Percentiles rank a stretch among this genome's conserved stretches.
Evolutionary conservation across 192 early-diverging fungal species (phyloP).

Genomic region (Lobosporangium transversale): DNA sequence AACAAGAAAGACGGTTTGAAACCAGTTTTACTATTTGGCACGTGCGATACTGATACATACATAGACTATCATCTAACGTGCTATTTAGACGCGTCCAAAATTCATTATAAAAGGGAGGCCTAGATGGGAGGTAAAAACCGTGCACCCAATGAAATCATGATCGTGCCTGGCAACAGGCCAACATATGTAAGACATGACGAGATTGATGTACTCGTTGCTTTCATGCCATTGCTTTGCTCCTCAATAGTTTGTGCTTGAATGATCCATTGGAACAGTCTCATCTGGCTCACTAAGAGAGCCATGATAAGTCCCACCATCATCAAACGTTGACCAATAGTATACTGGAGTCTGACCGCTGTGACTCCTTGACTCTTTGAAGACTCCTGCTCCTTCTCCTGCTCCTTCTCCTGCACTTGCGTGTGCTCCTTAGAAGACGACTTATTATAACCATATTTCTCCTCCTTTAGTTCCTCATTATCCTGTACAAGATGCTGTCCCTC

Average conservation of each 20-base stretch:
- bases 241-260: conserved; percentile 3
- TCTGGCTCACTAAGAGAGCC: conserved; percentile 12
- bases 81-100: no score
- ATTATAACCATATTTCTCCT: background rate
- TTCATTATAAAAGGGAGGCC: no score
- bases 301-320: conserved; percentile 6
- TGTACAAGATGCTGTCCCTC: background rate
- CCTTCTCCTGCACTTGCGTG: no score
- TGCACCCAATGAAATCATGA: conserved; percentile 11
- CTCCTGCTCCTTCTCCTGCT: no score
- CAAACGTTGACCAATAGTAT: background rate
- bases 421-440: no score
- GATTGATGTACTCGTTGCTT: background rate
- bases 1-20: no score
- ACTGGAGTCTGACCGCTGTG: no score
- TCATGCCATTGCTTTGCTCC: background rate
- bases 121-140: conserved; percentile 13
- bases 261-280: conserved; percentile 41
- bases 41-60: no score
- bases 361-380: no score
- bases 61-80: no score
- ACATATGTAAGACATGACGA: conserved; percentile 16
- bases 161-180: conserved; percentile 5
- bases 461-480: background rate
- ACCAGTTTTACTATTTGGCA: no score